Evolutionary conservation across 2,329 filamentous ascomycete genomes (phyloP).

Genomic region (Orbilia oligospora): DNA sequence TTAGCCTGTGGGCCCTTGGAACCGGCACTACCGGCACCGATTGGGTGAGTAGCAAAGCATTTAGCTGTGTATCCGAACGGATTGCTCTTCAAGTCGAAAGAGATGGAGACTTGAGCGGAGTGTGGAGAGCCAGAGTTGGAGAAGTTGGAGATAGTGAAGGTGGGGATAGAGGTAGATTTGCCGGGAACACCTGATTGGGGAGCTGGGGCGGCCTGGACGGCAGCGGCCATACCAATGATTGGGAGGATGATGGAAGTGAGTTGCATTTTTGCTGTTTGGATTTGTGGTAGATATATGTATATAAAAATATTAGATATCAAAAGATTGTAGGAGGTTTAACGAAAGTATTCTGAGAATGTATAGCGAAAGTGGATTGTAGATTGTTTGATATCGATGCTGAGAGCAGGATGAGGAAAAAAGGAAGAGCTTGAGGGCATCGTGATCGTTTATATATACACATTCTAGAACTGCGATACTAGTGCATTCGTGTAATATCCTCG

Average conservation of each 20-base stretch:
- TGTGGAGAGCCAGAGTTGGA: conserved; percentile 10
- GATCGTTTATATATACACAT: conserved; percentile 14
- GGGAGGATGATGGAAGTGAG: conserved; percentile 27
- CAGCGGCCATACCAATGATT: conserved; percentile 16
- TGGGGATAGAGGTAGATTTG: neutral
- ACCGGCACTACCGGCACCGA: neutral
- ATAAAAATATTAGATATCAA: conserved; percentile 1
- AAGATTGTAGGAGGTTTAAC: neutral
- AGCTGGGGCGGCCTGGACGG: conserved; percentile 30
- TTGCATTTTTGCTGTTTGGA: conserved; percentile 30
- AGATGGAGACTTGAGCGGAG: neutral
- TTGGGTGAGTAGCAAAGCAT: conserved; percentile 12
- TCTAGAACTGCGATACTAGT: no score
- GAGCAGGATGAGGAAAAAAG: conserved; percentile 4
- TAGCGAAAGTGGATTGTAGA: conserved; percentile 8
- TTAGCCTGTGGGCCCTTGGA: no score
- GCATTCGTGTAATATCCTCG: neutral
- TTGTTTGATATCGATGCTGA: conserved; percentile 1
- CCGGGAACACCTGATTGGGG: neutral
- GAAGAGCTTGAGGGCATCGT: neutral
- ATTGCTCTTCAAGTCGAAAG: conserved; percentile 27
- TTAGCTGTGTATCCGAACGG: conserved; percentile 4
- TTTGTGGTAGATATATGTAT: neutral
- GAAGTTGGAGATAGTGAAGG: conserved; percentile 35
- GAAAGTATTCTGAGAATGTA: neutral